Evolutionary conservation across 2,329 filamentous ascomycete genomes (phyloP).

Genomic region (Dactylellina cionopaga): DNA sequence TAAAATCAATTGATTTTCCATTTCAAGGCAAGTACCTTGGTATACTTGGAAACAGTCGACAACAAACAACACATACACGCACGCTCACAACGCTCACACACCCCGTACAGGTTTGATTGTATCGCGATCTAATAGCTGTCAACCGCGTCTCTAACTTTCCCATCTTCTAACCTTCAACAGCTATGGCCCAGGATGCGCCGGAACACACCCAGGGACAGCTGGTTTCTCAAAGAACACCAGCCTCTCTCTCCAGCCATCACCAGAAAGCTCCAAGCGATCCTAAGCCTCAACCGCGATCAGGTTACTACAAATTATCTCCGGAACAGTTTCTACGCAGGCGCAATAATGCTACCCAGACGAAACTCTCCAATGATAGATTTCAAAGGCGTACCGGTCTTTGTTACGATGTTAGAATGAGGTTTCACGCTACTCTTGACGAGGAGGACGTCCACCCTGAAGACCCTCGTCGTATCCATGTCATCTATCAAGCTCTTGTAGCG

Average conservation of each 20-base stretch:
- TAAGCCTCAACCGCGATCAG: constrained; percentile 2
- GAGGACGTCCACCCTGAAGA: constrained; percentile 92
- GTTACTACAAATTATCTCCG: constrained; percentile 23
- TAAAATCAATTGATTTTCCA: too few relatives aligned
- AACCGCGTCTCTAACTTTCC: too few relatives aligned
- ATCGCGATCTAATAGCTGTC: too few relatives aligned
- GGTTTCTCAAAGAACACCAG: too few relatives aligned
- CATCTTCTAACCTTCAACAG: too few relatives aligned
- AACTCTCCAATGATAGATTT: constrained; percentile 57
- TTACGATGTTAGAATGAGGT: constrained; percentile 95
- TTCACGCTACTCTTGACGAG: constrained; percentile 84
- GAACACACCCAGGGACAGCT: too few relatives aligned
- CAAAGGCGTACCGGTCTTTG: constrained; percentile 75
- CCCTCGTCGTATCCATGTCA: constrained; percentile 88
- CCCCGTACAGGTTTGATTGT: too few relatives aligned
- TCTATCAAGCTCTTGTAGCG: constrained; percentile 86
- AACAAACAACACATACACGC: too few relatives aligned
- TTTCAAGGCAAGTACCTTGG: too few relatives aligned
- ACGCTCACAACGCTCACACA: too few relatives aligned
- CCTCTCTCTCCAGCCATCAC: neutral
- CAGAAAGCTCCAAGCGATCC: constrained; percentile 4
- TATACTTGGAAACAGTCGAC: too few relatives aligned
- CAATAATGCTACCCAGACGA: neutral
- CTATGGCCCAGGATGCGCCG: too few relatives aligned
- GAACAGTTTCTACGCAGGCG: constrained; percentile 24